These are phyloP conservation scores for Clarireedia hainanense DNA, from an alignment of 2,329 filamentous ascomycete species.

Conservation along the genomic window DNA sequence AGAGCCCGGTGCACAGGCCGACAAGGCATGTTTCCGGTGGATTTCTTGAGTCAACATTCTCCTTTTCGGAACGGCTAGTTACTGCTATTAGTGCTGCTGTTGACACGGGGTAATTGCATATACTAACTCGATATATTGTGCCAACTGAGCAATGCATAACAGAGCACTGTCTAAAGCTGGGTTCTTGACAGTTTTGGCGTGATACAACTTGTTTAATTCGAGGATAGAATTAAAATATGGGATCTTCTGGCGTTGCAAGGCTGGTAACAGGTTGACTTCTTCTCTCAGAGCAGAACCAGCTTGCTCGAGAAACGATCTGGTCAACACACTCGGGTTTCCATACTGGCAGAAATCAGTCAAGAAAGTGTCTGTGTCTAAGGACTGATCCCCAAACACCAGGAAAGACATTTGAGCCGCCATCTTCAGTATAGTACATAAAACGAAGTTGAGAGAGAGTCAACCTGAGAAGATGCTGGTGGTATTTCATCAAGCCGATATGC, in stretches of 20 bases:
- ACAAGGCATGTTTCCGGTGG: constrained; percentile 7
- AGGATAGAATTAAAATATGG: constrained; percentile 55
- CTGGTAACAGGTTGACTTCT: constrained; percentile 50
- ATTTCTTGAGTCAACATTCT: constrained; percentile 1
- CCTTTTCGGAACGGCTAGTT: constrained; percentile 5
- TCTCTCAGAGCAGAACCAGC: constrained; percentile 48
- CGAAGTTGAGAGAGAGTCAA: constrained; percentile 1
- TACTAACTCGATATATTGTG: constrained; percentile 61
- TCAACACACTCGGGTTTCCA: constrained; percentile 41
- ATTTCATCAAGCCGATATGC: constrained; percentile 7
- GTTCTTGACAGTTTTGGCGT: constrained; percentile 47
- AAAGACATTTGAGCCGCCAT: constrained; percentile 36
- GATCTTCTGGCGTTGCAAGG: constrained; percentile 48
- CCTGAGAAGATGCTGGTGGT: neutral
- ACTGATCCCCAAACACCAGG: constrained; percentile 66
- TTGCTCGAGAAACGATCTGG: constrained; percentile 54
- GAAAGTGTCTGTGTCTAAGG: constrained; percentile 57
- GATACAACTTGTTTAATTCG: constrained; percentile 59
- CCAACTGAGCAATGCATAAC: constrained; percentile 56
- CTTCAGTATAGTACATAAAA: constrained; percentile 5
- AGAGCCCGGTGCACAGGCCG: constrained; percentile 7
- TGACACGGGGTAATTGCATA: too few relatives aligned
- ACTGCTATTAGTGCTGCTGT: neutral
- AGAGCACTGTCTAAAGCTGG: constrained; percentile 57
- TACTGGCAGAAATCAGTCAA: constrained; percentile 46